Percentiles rank a stretch among this genome's conserved stretches.
phyloP scores from a whole-genome alignment of 352 stramenopile species.

The Pythium chondricola region DNA sequence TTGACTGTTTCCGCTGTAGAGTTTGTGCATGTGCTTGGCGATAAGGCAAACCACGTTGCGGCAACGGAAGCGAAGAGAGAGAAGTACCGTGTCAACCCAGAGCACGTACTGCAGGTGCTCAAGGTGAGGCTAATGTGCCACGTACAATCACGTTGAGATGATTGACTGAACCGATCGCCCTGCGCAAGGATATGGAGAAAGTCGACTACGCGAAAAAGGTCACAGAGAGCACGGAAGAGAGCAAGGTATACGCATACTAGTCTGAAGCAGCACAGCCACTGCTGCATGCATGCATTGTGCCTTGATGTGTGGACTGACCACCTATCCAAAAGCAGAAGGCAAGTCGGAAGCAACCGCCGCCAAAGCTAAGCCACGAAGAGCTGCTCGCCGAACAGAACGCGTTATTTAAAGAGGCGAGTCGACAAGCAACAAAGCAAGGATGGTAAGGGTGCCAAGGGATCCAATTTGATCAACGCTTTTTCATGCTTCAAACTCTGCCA shows the following conservation, averaged over 20 bases:
- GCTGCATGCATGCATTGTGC: no score
- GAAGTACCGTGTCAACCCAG: conserved; percentile 61
- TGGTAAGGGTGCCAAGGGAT: conserved; percentile 29
- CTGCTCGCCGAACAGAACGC: conserved; percentile 65
- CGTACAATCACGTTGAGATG: neutral
- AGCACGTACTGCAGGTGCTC: conserved; percentile 49
- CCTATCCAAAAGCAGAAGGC: conserved; percentile 36
- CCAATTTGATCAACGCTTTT: conserved; percentile 3
- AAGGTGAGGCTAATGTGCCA: conserved; percentile 22
- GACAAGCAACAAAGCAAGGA: conserved; percentile 50
- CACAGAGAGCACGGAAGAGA: no score
- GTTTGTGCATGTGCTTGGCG: conserved; percentile 40
- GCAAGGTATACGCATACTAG: no score
- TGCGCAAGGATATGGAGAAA: no score
- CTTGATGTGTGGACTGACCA: neutral
- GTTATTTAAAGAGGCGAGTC: conserved; percentile 62
- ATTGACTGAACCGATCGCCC: no score
- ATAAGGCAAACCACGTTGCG: conserved; percentile 44
- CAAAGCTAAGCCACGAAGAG: conserved; percentile 37
- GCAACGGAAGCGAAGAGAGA: conserved; percentile 45
- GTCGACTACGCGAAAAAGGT: no score
- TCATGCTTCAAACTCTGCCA: conserved; percentile 45
- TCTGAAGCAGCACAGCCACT: no score
- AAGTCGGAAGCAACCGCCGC: conserved; percentile 27
- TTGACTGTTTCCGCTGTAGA: conserved; percentile 18